phyloP scores from a whole-genome alignment of 2,329 filamentous ascomycete species.

The Ophiostoma populinum region DNA sequence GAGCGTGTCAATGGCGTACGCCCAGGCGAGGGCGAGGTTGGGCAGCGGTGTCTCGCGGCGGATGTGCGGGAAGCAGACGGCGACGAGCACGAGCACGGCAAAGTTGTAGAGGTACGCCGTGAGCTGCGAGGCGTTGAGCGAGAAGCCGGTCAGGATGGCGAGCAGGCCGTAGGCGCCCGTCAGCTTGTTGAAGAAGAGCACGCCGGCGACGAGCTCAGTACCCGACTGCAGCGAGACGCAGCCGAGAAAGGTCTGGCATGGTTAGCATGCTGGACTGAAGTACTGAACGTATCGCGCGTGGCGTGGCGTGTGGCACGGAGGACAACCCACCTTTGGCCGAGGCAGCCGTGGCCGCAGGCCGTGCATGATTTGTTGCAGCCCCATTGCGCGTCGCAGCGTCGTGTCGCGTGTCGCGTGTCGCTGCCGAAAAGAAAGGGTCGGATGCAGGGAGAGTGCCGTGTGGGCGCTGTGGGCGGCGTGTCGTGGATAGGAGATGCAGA shows the following conservation, averaged over 20 bases:
- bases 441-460: background rate
- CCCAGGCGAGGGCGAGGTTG: constrained; percentile 64
- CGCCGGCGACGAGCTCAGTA: constrained; percentile 66
- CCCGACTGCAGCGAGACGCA: constrained; percentile 75
- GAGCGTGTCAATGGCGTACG: constrained; percentile 68
- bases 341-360: constrained; percentile 14
- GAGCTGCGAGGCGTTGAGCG: constrained; percentile 66
- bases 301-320: background rate
- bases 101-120: constrained; percentile 87
- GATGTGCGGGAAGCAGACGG: constrained; percentile 62
- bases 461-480: background rate
- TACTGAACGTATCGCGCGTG: background rate
- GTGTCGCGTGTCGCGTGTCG: background rate
- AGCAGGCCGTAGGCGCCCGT: constrained; percentile 82
- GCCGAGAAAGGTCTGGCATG: constrained; percentile 61
- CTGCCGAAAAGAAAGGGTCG: background rate
- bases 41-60: constrained; percentile 63
- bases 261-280: background rate
- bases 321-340: constrained; percentile 3
- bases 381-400: too few relatives aligned
- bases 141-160: constrained; percentile 72
- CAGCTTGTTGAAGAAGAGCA: constrained; percentile 79
- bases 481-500: background rate
- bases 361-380: constrained; percentile 4
- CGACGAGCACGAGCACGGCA: constrained; percentile 46